Conservation (phyloP, 208 protist genomes). For the Strigomonas culicis region DNA sequence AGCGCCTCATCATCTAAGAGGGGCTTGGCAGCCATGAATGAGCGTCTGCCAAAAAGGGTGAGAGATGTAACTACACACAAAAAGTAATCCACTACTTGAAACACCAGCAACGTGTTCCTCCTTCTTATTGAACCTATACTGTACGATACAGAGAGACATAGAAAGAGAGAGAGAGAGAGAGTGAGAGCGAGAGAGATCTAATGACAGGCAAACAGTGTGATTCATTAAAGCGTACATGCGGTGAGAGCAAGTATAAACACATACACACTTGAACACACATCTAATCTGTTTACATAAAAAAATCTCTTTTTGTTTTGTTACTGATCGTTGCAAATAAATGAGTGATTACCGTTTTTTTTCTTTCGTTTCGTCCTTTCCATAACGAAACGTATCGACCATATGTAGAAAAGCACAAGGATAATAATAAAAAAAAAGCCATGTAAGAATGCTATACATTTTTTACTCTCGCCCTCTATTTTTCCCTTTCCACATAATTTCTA, state of each 20-base stretch:
- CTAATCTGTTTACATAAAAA: not conserved
- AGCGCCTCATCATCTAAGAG: conserved; percentile 12
- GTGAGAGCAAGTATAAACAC: not conserved
- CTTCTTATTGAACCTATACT: not conserved
- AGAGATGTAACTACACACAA: conserved; percentile 15
- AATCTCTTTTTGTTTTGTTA: conserved; percentile 1
- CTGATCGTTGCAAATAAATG: not conserved
- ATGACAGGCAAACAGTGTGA: not conserved
- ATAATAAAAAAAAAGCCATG: not conserved
- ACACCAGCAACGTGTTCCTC: not conserved
- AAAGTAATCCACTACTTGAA: not conserved
- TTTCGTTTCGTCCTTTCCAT: not conserved
- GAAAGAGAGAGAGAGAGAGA: conserved; percentile 12
- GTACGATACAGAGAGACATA: not conserved
- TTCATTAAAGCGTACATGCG: not conserved
- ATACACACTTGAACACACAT: not conserved
- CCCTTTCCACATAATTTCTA: not conserved
- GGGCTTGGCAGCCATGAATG: not conserved
- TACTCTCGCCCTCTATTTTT: not conserved
- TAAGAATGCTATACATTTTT: not conserved
- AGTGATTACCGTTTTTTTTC: not conserved
- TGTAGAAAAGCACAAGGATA: not conserved
- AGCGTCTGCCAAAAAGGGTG: conserved; percentile 1
- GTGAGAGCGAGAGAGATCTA: not conserved
- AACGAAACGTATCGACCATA: not conserved